phyloP scores from a whole-genome alignment of 345 rosid genomes.

The Aquilaria sinensis region DNA sequence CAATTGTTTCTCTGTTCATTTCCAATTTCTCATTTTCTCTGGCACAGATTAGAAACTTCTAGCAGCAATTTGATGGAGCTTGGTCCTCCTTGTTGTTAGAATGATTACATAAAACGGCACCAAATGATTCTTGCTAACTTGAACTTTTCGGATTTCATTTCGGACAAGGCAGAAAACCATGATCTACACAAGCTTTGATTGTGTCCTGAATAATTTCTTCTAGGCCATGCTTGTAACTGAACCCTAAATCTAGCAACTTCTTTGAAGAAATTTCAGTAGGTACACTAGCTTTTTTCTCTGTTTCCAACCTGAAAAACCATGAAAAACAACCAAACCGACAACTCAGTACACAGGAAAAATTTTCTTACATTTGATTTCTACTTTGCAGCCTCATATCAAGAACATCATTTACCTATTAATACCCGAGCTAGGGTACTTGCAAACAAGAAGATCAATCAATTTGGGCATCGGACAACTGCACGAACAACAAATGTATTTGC shows the following conservation, averaged over 20 bases:
- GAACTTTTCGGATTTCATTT: background rate
- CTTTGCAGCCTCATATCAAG: background rate
- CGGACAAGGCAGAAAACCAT: conserved; percentile 31
- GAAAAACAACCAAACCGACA: conserved; percentile 1
- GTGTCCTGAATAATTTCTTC: conserved; percentile 51
- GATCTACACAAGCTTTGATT: conserved; percentile 27
- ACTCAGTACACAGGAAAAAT: background rate
- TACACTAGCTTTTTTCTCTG: conserved; percentile 16
- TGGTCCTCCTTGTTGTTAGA: no score
- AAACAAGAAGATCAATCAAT: conserved; percentile 32
- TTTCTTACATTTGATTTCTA: background rate
- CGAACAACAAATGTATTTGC: conserved; percentile 59
- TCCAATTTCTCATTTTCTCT: background rate
- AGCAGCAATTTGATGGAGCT: no score
- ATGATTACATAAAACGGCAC: no score
- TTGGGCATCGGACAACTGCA: conserved; percentile 34
- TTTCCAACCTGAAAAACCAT: conserved; percentile 25
- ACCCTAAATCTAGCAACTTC: conserved; percentile 60
- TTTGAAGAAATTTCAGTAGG: conserved; percentile 64
- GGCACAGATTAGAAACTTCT: no score
- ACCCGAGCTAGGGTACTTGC: conserved; percentile 20
- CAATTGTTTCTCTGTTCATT: conserved; percentile 1
- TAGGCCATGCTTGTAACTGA: conserved; percentile 44
- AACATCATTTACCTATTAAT: conserved; percentile 26
- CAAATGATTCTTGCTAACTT: background rate